Base-by-base conservation (phyloP, 139 green algal species). In the Diplosphaera chodatii region DNA sequence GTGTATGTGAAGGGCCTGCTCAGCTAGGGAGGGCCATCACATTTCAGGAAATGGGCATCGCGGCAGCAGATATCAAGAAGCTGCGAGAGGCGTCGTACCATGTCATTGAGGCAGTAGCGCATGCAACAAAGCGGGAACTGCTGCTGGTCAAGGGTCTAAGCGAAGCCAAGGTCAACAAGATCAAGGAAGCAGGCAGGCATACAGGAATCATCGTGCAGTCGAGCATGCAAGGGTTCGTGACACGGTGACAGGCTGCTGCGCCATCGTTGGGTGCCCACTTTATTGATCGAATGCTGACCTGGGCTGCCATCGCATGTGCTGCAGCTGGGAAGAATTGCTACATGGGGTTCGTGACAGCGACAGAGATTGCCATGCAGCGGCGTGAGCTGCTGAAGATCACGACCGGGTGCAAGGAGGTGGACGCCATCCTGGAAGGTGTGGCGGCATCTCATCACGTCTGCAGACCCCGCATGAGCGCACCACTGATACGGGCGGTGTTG, bases 291-390 rank as follows among this genome's bases (percentile, higher is more conserved):
- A n/a, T n/a, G n/a, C n/a, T n/a, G n/a, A n/a, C n/a, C n/a, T n/a
- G n/a, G n/a, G n/a, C n/a, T n/a, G n/a, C n/a, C n/a, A n/a, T 63
- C 25, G 0, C 28, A 5, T 40, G 29, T 3, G 28, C 3, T 79
- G 79, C 85, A 97, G 94, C 91, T 0, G 90, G 76, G n/a, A 97
- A 97, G 77, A 28, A 95, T 0, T 72, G 97, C 2, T 91, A 90
- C 6, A 94, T 94, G 80, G 94, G 94, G 10, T 99, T 99, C 82
- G 97, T 93, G 16, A 97, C 91, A 1, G 96, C 96, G 10, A 84
- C 90, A 18, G 74, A 89, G 29, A 76, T 98, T 1, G 71, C 84
- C 16, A 76, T 94, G 77, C 86, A 95, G 74, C 82, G 93, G 8
- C 74, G 76, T 2, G 87, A 96, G 55, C 85, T 96, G 30, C 87